These are phyloP conservation scores for Phialophora macrospora DNA, from an alignment of 2,329 filamentous ascomycete species.

Conservation along the genomic window DNA sequence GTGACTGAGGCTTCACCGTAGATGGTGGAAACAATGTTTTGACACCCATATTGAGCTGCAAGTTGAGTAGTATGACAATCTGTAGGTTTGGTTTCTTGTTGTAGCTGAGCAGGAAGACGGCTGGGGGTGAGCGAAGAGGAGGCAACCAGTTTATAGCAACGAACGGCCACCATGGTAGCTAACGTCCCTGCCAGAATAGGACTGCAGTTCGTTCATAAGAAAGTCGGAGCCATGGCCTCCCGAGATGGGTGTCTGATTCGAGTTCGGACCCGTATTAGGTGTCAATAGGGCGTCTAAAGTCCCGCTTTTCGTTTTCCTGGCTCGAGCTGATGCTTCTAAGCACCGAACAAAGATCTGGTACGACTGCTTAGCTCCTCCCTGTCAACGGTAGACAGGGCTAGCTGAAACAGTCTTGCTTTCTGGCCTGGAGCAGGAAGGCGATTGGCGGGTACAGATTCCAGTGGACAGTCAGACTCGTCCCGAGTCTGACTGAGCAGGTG, in stretches of 20 bases:
- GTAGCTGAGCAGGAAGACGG: background rate
- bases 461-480: background rate
- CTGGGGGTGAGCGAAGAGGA: background rate
- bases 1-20: conserved; percentile 16
- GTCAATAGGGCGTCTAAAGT: background rate
- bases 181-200: background rate
- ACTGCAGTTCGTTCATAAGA: background rate
- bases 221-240: background rate
- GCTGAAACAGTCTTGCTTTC: background rate
- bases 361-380: background rate
- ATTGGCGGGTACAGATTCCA: background rate
- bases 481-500: no score
- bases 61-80: background rate
- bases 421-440: no score
- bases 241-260: no score
- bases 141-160: background rate
- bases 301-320: background rate
- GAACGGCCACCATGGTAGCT: background rate
- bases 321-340: background rate
- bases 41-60: conserved; percentile 16
- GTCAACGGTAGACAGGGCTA: background rate
- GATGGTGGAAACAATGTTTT: conserved; percentile 23
- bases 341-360: background rate
- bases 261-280: background rate
- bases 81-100: background rate